phyloP scores from a whole-genome alignment of 2,329 filamentous ascomycete species.

The Colletotrichum sp. region DNA sequence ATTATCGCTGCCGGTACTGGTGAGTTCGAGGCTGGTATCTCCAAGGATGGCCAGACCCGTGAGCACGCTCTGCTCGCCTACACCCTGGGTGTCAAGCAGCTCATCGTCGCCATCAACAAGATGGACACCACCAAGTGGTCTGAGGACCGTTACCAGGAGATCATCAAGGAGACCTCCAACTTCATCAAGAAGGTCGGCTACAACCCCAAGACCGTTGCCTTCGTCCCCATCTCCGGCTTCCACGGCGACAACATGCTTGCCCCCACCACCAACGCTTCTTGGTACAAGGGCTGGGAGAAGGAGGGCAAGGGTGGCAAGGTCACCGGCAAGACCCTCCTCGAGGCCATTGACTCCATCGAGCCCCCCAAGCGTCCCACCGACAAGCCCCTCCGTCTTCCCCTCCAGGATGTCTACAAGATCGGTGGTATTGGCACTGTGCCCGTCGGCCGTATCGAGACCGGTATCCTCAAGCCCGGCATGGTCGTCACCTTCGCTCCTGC shows the following conservation, averaged over 20 bases:
- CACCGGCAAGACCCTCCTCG: conserved; percentile 96
- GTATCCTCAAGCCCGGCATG: conserved; percentile 89
- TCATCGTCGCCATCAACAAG: conserved; percentile 99
- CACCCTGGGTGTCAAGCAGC: conserved; percentile 99
- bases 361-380: conserved; percentile 90
- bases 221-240: conserved; percentile 99
- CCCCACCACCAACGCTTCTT: conserved; percentile 89
- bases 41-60: conserved; percentile 99
- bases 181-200: conserved; percentile 99
- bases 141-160: conserved; percentile 95
- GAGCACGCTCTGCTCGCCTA: conserved; percentile 99
- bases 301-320: conserved; percentile 89
- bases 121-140: conserved; percentile 99
- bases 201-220: conserved; percentile 98
- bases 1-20: conserved; percentile 99
- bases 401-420: conserved; percentile 99
- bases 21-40: conserved; percentile 99
- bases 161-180: conserved; percentile 99
- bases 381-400: conserved; percentile 99
- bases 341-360: conserved; percentile 98
- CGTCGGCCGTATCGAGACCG: conserved; percentile 99
- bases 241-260: conserved; percentile 99
- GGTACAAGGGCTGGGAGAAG: conserved; percentile 99
- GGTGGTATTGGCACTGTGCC: conserved; percentile 99
- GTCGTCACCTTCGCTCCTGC: conserved; percentile 98